Percentiles rank a stretch among this genome's conserved stretches.
Conservation (phyloP, 257 asterid genomes). For the Striga asiatica region DNA sequence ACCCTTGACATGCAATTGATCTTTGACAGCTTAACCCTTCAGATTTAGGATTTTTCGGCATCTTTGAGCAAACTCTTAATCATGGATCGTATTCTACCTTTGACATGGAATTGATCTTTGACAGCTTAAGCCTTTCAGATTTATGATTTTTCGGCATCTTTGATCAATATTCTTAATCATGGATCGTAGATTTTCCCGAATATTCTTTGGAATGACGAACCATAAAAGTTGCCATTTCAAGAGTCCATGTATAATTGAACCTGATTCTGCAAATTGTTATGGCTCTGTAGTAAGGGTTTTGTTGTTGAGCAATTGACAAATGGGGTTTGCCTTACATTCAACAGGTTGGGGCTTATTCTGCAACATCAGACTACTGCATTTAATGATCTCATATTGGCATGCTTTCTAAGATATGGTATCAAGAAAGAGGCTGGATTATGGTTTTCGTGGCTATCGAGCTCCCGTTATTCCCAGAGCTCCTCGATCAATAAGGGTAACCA, state of each 20-base stretch:
- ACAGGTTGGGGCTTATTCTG: slow-evolving; percentile 25
- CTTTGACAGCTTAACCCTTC: too few species aligned
- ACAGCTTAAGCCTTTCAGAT: background rate
- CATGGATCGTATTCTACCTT: too few species aligned
- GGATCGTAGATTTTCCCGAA: background rate
- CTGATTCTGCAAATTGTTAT: background rate
- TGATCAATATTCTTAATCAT: background rate
- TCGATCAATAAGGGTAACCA: slow-evolving; percentile 34
- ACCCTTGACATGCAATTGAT: too few species aligned
- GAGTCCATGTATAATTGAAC: background rate
- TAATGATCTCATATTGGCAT: slow-evolving; percentile 37
- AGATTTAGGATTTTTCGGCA: too few species aligned
- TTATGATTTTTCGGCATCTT: background rate
- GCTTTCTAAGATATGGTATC: slow-evolving; percentile 55
- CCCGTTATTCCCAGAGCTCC: slow-evolving; percentile 59
- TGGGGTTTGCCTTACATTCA: background rate
- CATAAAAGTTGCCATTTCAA: background rate
- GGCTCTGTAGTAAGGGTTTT: background rate
- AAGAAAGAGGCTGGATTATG: slow-evolving; percentile 42
- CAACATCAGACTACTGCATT: slow-evolving; percentile 29
- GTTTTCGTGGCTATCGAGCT: slow-evolving; percentile 30
- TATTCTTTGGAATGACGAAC: background rate
- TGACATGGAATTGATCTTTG: background rate
- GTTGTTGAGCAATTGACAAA: slow-evolving; percentile 1
- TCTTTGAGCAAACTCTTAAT: too few species aligned